Base-by-base conservation (phyloP, 495 filamentous ascomycete species). In the Lasiosphaeria ovina region DNA sequence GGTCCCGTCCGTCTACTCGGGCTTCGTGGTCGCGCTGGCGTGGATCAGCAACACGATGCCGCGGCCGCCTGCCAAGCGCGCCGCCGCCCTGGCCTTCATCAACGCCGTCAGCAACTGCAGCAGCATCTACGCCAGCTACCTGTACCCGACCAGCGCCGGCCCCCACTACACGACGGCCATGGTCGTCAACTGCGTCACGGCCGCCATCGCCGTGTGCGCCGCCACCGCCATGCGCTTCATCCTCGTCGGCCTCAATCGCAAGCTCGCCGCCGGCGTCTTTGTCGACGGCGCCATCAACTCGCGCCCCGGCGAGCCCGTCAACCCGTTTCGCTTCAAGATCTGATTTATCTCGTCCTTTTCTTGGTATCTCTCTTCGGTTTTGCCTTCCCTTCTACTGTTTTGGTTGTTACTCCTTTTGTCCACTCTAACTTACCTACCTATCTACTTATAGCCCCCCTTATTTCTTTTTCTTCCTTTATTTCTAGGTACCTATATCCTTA, bases 31-130 rank as follows among this genome's bases (percentile, higher is more conserved):
- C 3, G 81, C 81, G 7, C 77, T 93, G 8, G 85, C 85, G 9
- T 94, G 90, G 90, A 92, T 93, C 65, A 85, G 80, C 36, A 91
- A 90, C 70, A 87, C 86, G 3, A 78, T 95, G 45, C 90, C 90
- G 3, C 84, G 92, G n/a, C 91, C 92, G 2, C 90, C 88, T 0
- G 85, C 89, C 0, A 96, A 96, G 74, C 86, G 90, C 58, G 90
- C 91, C 1, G 91, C 90, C 2, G 89, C 89, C 0, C 73, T 93
- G 3, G 92, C 91, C 9, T 83, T 85, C 60, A 91, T 93, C 69
- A 96, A 96, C 65, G 89, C 89, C 5, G 81, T 93, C 24, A 83
- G 83, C n/a, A 94, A 93, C 66, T 76, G 80, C 11, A 83, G 83
- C 51, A 84, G 79, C 55, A 93, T 94, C 67, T 94, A 90, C 66